These are phyloP conservation scores for Coniella vitis DNA, from an alignment of 2,329 filamentous ascomycete species.

Conservation along the genomic window DNA sequence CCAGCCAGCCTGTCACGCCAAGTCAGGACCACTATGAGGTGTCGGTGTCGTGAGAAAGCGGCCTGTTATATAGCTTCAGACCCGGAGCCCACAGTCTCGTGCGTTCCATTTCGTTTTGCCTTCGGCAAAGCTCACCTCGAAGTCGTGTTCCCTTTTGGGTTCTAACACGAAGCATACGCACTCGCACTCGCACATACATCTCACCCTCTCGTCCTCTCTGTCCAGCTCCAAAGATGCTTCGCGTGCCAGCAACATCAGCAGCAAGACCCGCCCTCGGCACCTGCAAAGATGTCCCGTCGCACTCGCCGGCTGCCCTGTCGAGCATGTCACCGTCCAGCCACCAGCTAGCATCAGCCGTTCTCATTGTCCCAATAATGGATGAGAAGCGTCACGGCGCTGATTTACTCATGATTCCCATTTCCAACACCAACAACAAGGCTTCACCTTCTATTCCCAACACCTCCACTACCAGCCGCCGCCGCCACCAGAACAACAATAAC, in stretches of 20 bases:
- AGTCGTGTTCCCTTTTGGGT: not conserved
- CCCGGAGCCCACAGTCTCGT: not conserved
- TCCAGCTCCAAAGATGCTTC: conserved; percentile 1
- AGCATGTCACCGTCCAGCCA: not conserved
- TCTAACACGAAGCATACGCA: not conserved
- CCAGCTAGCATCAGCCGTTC: conserved; percentile 6
- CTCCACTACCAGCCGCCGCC: not conserved
- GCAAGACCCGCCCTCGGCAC: not conserved
- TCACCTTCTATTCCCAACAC: not conserved
- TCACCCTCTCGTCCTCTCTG: not conserved
- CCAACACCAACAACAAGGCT: not conserved
- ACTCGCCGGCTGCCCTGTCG: not conserved
- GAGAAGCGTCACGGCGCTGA: conserved; percentile 15
- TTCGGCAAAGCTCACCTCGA: not conserved
- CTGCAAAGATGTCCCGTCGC: not conserved
- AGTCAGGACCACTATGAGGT: conserved; percentile 1
- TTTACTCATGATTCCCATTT: conserved; percentile 11
- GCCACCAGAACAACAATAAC: not conserved
- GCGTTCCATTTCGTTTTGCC: not conserved
- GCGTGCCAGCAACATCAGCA: not conserved
- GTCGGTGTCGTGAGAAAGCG: conserved; percentile 2
- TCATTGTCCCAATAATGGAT: conserved; percentile 14
- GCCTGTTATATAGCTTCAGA: not conserved
- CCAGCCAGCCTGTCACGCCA: not conserved
- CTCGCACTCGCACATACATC: not conserved